Evolutionary conservation across 176 grass and related monocot species (phyloP), one percentile per base, ranked within the genome.

Genomic region (Bonia amplexicaulis): DNA sequence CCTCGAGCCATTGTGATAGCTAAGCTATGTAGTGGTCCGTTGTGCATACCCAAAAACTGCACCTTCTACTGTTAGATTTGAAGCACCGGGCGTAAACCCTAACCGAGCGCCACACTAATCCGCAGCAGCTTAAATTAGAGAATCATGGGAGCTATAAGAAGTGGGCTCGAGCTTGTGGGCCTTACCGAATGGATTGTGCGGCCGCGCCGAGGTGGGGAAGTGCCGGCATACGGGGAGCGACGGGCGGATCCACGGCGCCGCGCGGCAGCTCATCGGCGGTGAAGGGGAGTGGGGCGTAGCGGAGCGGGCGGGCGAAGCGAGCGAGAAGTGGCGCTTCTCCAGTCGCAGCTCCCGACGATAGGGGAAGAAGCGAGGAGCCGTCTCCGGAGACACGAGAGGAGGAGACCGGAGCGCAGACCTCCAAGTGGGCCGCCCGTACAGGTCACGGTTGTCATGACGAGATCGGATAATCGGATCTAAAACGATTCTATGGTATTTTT

Each of bases 191-290:
- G 86, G 52, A 9, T 17, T 12, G 83, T 49, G 65, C 26, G 37
- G 74, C 84, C 85, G 54, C 80, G 84, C 22, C 51, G 66, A 55
- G 76, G 71, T 11, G 68, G 89, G 51, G 49, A 62, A 29, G 40
- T 22, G 7, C 20, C 51, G 51, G 29, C 60, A 17, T n/a, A 31
- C 69, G 47, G 51, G 22, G 59, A 49, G 66, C 46, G 52, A 29
- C 7, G 89, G 75, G 71, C 55, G 74, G 41, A 77, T 81, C 76
- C 87, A 78, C 60, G 76, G 55, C 26, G 84, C 84, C 39, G 82
- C 71, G 57, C 88, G 71, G 76, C 75, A 89, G 76, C 71, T 89
- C 89, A 94, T 94, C 70, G 80, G 58, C 62, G 45, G 47, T 23
- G 57, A 73, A 7, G 35, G 66, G 54, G 58, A 57, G 29, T 25